These are phyloP conservation scores for Eimeria praecox DNA, from an alignment of 169 alveolate genomes.

Conservation along the genomic window DNA sequence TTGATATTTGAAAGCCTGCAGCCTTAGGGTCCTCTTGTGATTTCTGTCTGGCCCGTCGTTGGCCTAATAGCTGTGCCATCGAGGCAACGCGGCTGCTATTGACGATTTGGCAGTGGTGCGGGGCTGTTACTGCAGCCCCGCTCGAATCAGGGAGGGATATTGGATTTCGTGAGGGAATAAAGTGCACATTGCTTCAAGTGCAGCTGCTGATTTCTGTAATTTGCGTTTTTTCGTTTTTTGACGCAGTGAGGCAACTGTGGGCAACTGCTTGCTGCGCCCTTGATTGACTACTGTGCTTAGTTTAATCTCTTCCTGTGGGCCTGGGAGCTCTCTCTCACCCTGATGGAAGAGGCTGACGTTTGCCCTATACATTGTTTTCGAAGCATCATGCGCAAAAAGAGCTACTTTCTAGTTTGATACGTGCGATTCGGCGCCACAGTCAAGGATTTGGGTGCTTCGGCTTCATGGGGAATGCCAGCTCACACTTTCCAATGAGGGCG, in stretches of 20 bases:
- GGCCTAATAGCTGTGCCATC: background rate
- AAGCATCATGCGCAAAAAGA: background rate
- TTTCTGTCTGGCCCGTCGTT: background rate
- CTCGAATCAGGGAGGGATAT: background rate
- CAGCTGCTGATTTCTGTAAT: background rate
- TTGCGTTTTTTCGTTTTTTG: conserved; percentile 29
- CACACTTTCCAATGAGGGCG: background rate
- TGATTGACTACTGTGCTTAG: background rate
- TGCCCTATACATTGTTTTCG: background rate
- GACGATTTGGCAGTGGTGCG: background rate
- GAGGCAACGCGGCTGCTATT: background rate
- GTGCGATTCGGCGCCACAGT: background rate
- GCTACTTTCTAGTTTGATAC: background rate
- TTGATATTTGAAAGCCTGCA: conserved; percentile 29
- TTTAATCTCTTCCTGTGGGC: background rate
- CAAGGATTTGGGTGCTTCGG: background rate
- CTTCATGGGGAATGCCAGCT: background rate
- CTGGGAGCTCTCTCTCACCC: background rate
- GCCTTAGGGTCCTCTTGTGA: background rate
- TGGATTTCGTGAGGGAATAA: conserved; percentile 13
- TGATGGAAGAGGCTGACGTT: background rate
- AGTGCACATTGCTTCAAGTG: background rate
- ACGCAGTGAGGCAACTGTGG: conserved; percentile 7
- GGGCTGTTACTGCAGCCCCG: conserved; percentile 23
- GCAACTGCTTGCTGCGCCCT: conserved; percentile 4